Evolutionary conservation across 768 basidiomycete species (phyloP), one percentile per base, ranked within the genome.

Genomic region (Nidularia pulvinata): DNA sequence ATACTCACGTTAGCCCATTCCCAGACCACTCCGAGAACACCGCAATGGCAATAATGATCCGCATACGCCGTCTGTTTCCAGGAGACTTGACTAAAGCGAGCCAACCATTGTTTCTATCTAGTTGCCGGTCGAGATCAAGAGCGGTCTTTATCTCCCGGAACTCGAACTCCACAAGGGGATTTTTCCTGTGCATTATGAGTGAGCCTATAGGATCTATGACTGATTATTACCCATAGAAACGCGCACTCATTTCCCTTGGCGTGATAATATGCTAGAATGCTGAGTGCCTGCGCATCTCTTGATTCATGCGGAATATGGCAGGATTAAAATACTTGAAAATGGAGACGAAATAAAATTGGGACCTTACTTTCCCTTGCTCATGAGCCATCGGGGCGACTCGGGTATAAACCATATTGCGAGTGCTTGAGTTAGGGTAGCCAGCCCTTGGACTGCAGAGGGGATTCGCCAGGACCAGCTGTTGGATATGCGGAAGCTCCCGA

Each of bases 71-170:
- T 43, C 76, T 68, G 66, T 86, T 86, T 6, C 83, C 85, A 5
- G 66, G 68, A 9, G 71, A 78, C 62, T 67, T 76, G 64, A 84
- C 61, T 47, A 83, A 68, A 39, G 65, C 69, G 33, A 59, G 43
- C 78, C 76, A 85, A 19, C 77, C 76, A 16, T 78, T 66, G 35
- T 73, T 69, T 6, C 68, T 54, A 30, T 72, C 70, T 13, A 74
- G 67, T 35, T 69, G 69, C 46, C 69, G 69, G 60, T 76, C 77
- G 43, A 79, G 68, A 4, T 65, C 69, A 52, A 83, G 71, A 5
- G 83, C 83, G 30, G 80, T 74, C 61, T 81, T 84, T 70, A 88
- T 88, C 65, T 87, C 85, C 57, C 80, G 75, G 57, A 81, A 85
- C 61, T 85, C 83, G 61, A 79, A 83, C 57, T 79, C 72, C 1